Evolutionary conservation across 2,329 filamentous ascomycete genomes (phyloP), one percentile per base, ranked within the genome.

Genomic region (Hirsutella thompsonii): DNA sequence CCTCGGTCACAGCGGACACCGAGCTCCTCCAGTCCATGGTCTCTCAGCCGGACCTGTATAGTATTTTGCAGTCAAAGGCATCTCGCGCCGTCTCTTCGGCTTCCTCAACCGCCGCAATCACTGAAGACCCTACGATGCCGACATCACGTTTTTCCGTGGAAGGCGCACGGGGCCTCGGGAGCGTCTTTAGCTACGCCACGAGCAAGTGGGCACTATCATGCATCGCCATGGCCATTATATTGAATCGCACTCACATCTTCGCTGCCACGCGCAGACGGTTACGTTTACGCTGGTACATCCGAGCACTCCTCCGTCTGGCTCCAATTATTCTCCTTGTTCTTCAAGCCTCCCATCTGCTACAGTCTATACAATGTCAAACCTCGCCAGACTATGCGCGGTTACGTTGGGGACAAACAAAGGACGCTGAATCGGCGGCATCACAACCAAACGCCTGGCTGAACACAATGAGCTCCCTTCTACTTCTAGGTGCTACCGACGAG

Each of bases 221-320:
- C 52, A 80, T 96, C 51, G 76, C 81, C 30, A 84, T 90, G 70
- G 87, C 87, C 19, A 76, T 96, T 44, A 66, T 95, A 43, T 69
- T 96, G 20, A 96, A 96, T 57, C 79, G 92, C 43, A 93, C 92
- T 6, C 81, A 89, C 44, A 92, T 96, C 51, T 96, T 94, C 60
- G 90, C 88, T 34, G 90, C 89, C 0, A 90, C 87, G 13, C 74
- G 92, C 46, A 76, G 89, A 40, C 79, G 84, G 40, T 68, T 95
- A n/a, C 73, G 74, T 9, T 69, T 96, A 2, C 73, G 74, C 42
- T 90, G 85, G 78, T 73, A 79, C 29, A 66, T 81, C 39, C 78
- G 87, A 35, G 60, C 93, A 4, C 58, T 78, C 8, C 59, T 94
- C 13, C 83, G 89, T 39, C 64, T 81, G 26, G 55, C 80, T 3